Evolutionary conservation across 1,284 basidiomycete genomes (phyloP).

Genomic region (Boletus sp.): DNA sequence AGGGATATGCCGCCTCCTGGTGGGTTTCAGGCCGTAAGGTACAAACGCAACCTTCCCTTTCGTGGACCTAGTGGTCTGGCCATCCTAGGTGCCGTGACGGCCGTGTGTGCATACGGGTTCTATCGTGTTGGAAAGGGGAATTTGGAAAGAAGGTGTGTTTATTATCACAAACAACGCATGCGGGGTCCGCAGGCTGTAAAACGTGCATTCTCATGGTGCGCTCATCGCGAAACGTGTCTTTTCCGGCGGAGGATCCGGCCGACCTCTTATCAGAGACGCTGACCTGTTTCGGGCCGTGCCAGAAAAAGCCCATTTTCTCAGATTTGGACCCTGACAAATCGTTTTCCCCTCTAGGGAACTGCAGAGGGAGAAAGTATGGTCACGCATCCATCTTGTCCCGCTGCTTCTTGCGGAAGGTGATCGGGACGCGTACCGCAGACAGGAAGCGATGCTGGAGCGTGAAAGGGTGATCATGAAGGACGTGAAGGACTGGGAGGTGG

Average conservation of each 20-base stretch:
- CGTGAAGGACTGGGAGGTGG: constrained; percentile 91
- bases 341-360: constrained; percentile 69
- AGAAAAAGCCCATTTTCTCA: constrained; percentile 38
- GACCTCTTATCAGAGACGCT: constrained; percentile 44
- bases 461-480: constrained; percentile 97
- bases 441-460: constrained; percentile 73
- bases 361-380: constrained; percentile 91
- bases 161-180: constrained; percentile 26
- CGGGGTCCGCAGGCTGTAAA: constrained; percentile 57
- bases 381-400: constrained; percentile 92
- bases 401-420: constrained; percentile 91
- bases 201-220: constrained; percentile 48
- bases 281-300: constrained; percentile 36
- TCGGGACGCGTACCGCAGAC: constrained; percentile 82
- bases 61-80: constrained; percentile 86
- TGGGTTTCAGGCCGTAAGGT: constrained; percentile 90
- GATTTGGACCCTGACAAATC: constrained; percentile 34
- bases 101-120: constrained; percentile 89
- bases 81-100: constrained; percentile 82
- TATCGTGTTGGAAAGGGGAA: constrained; percentile 89
- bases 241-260: constrained; percentile 57
- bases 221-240: constrained; percentile 31
- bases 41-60: constrained; percentile 94
- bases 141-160: constrained; percentile 83
- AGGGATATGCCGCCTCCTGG: constrained; percentile 96